Conservation (phyloP, 306 rosid genomes). For the Pterocarpus santalinus region DNA sequence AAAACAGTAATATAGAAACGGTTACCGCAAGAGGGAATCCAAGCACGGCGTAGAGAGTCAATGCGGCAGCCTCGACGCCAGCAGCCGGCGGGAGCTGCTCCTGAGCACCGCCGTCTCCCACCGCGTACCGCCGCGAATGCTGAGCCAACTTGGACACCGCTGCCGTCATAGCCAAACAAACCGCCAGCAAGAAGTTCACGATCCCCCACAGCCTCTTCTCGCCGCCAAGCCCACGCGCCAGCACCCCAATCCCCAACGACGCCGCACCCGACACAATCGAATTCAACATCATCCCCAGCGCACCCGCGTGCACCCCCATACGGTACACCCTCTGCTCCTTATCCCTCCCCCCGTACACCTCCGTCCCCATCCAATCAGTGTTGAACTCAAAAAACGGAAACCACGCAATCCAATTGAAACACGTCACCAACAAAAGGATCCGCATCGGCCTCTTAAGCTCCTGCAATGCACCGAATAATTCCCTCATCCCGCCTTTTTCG, state of each 20-base stretch:
- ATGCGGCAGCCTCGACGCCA: constrained; percentile 55
- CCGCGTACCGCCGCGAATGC: constrained; percentile 14
- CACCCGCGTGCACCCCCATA: constrained; percentile 60
- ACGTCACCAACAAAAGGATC: constrained; percentile 64
- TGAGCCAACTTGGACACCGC: constrained; percentile 63
- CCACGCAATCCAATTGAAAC: constrained; percentile 78
- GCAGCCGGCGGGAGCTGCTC: constrained; percentile 44
- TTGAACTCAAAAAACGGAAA: constrained; percentile 69
- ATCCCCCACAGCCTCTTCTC: constrained; percentile 64
- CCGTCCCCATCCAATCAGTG: constrained; percentile 81
- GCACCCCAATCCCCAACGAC: constrained; percentile 55
- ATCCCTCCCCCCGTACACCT: constrained; percentile 68
- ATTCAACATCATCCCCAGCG: constrained; percentile 66
- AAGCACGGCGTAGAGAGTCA: constrained; percentile 56
- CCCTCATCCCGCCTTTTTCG: neutral
- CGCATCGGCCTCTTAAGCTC: constrained; percentile 63
- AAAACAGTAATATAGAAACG: too few species aligned
- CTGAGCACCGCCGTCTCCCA: neutral
- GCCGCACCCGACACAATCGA: constrained; percentile 57
- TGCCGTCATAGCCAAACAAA: constrained; percentile 52
- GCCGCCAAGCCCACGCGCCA: constrained; percentile 60
- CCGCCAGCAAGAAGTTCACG: constrained; percentile 62
- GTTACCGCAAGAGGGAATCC: constrained; percentile 67
- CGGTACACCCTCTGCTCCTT: constrained; percentile 44
- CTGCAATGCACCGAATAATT: constrained; percentile 41